These are phyloP conservation scores for Rhytidhysteron rufulum DNA, from an alignment of 2,329 filamentous ascomycete species.

Conservation along the genomic window DNA sequence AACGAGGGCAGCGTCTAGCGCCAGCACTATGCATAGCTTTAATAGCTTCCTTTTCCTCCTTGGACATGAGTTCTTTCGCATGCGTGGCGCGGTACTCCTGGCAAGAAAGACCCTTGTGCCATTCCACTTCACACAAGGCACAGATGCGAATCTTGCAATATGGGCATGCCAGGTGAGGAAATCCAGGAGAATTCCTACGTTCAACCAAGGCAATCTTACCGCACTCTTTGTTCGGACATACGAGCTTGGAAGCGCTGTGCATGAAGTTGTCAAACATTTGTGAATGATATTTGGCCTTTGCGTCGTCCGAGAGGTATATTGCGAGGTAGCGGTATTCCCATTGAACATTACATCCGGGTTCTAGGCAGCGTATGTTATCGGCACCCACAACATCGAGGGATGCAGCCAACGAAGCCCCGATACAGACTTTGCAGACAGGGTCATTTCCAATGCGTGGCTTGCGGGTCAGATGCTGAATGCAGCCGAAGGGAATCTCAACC, in stretches of 20 bases:
- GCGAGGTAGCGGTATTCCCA: constrained; percentile 1
- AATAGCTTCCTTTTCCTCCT: constrained; percentile 2
- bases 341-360: not conserved
- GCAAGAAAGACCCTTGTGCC: constrained; percentile 2
- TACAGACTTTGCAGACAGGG: constrained; percentile 3
- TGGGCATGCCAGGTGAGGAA: constrained; percentile 3
- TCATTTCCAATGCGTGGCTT: not conserved
- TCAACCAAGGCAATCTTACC: constrained; percentile 1
- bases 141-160: constrained; percentile 2
- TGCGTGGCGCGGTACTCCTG: constrained; percentile 1
- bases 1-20: constrained; percentile 2
- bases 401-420: constrained; percentile 2
- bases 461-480: not conserved
- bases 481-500: not conserved
- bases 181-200: not conserved
- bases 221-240: not conserved
- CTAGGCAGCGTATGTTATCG: not conserved
- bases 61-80: not conserved
- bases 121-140: constrained; percentile 2
- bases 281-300: constrained; percentile 1
- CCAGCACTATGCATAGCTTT: not conserved
- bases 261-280: constrained; percentile 1
- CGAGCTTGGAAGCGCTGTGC: not conserved
- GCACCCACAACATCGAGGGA: not conserved
- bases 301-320: not conserved